phyloP scores from a whole-genome alignment of 1,139 yeast genomes.

The Lodderomyces metapsilosis region DNA sequence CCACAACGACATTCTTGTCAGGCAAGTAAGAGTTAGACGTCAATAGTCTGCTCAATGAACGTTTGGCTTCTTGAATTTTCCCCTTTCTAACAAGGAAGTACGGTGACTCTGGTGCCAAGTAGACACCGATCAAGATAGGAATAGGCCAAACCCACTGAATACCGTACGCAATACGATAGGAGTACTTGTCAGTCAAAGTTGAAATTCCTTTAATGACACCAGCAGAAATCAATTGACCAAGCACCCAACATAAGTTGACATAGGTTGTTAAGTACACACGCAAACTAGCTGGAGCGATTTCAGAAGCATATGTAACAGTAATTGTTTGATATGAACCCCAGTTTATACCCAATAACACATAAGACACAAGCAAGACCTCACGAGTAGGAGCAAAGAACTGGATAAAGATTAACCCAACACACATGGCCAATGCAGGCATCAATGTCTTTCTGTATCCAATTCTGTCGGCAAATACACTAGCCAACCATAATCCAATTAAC shows the following conservation, averaged over 20 bases:
- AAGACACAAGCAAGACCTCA: slow-evolving; percentile 42
- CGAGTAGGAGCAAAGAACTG: slow-evolving; percentile 47
- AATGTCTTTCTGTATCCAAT: slow-evolving; percentile 48
- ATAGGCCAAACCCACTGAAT: slow-evolving; percentile 65
- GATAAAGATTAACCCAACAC: slow-evolving; percentile 44
- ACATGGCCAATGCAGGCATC: slow-evolving; percentile 32
- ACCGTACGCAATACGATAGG: slow-evolving; percentile 43
- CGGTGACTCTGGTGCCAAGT: slow-evolving; percentile 41
- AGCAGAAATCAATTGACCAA: slow-evolving; percentile 50
- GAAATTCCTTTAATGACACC: slow-evolving; percentile 44
- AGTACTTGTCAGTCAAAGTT: slow-evolving; percentile 23
- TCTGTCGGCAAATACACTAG: slow-evolving; percentile 45
- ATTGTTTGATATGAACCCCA: slow-evolving; percentile 55
- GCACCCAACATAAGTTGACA: slow-evolving; percentile 48
- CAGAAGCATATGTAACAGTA: slow-evolving; percentile 51
- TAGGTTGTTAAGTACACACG: slow-evolving; percentile 49
- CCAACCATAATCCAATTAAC: slow-evolving; percentile 42
- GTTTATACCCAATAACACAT: slow-evolving; percentile 45
- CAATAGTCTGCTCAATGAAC: slow-evolving; percentile 32
- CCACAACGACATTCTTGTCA: slow-evolving; percentile 33
- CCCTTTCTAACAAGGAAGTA: slow-evolving; percentile 44
- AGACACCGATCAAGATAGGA: slow-evolving; percentile 39
- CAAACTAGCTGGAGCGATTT: slow-evolving; percentile 49
- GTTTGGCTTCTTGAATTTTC: slow-evolving; percentile 32
- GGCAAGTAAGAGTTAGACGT: slow-evolving; percentile 33